phyloP scores from a whole-genome alignment of 345 rosid genomes.

The Lepidium aucheri region DNA sequence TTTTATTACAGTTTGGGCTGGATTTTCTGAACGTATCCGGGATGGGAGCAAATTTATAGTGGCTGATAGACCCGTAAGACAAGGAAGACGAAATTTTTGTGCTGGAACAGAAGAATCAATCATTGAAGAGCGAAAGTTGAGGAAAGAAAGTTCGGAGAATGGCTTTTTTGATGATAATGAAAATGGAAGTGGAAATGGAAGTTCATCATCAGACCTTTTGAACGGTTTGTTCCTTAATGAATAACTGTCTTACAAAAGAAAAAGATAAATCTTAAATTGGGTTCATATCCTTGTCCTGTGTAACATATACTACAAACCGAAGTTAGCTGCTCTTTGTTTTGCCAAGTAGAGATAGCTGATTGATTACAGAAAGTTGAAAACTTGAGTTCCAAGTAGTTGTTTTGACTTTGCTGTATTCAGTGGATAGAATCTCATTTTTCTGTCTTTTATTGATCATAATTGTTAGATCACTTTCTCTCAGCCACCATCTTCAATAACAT shows the following conservation, averaged over 20 bases:
- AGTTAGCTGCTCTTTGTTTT: not conserved
- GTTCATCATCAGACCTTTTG: constrained; percentile 45
- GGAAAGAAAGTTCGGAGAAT: constrained; percentile 44
- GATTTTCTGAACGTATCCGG: constrained; percentile 71
- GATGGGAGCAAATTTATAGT: constrained; percentile 84
- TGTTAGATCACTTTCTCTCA: not conserved
- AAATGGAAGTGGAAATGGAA: constrained; percentile 22
- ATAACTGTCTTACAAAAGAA: not conserved
- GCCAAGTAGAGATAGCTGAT: not conserved
- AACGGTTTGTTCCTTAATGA: constrained; percentile 47
- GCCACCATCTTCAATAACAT: not conserved
- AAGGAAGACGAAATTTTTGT: constrained; percentile 47
- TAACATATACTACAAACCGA: not conserved
- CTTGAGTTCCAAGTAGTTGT: not conserved
- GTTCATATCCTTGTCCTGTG: not conserved
- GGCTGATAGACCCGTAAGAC: constrained; percentile 60
- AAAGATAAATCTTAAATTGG: not conserved
- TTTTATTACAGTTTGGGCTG: constrained; percentile 80
- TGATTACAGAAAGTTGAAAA: not conserved
- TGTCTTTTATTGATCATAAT: not conserved
- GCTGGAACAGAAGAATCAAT: constrained; percentile 57
- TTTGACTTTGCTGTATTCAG: not conserved
- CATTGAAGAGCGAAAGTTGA: constrained; percentile 54
- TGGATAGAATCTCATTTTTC: not conserved
- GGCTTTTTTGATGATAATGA: constrained; percentile 55